Evolutionary conservation across 192 early-diverging fungal genomes (phyloP).

Genomic region (Backusella psychrophila): DNA sequence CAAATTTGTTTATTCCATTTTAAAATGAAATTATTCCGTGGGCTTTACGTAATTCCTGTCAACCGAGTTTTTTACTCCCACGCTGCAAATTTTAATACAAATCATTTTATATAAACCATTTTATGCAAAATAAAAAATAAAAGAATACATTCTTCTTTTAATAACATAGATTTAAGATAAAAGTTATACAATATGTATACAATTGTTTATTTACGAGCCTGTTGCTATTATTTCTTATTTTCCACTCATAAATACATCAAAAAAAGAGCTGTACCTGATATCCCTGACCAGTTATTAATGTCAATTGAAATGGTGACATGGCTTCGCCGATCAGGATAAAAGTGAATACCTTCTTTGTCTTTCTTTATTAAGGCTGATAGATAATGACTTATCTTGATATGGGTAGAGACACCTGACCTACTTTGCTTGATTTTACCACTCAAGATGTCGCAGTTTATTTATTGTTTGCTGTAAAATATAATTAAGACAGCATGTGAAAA

Average conservation of each 20-base stretch:
- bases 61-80: neutral
- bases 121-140: neutral
- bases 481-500: too few relatives aligned
- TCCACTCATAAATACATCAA: too few relatives aligned
- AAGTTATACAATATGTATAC: too few relatives aligned
- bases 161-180: too few relatives aligned
- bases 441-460: neutral
- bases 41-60: neutral
- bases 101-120: neutral
- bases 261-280: neutral
- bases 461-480: neutral
- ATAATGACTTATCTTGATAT: neutral
- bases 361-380: neutral
- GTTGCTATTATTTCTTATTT: too few relatives aligned
- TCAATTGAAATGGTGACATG: neutral
- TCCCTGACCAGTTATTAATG: neutral
- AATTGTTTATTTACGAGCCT: too few relatives aligned
- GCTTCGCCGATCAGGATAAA: neutral
- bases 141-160: too few relatives aligned
- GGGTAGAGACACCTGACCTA: neutral
- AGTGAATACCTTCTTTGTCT: neutral
- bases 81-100: neutral
- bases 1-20: neutral
- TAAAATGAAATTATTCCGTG: conserved; percentile 1
- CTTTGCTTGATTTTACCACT: neutral